Evolutionary conservation across 2,329 filamentous ascomycete species (phyloP).

Genomic region (Aspergillus fructus): DNA sequence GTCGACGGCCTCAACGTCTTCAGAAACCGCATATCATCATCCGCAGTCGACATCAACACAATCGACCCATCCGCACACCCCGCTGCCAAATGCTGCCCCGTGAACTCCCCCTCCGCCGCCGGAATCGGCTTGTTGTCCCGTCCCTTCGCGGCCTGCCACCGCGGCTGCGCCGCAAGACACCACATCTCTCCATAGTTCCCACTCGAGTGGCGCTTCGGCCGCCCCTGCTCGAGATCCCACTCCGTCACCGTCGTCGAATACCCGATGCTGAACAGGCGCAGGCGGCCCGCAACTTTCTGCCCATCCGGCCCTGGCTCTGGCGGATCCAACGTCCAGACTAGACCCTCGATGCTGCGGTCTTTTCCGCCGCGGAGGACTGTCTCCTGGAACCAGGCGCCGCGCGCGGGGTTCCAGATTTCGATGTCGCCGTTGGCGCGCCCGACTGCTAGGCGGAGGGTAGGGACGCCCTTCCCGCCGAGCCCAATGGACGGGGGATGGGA

Average conservation of each 20-base stretch:
- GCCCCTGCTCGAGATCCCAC: conserved; percentile 83
- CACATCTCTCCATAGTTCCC: conserved; percentile 96
- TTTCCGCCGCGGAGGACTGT: conserved; percentile 78
- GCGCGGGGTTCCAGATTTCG: conserved; percentile 92
- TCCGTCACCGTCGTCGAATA: conserved; percentile 91
- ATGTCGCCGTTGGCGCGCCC: conserved; percentile 94
- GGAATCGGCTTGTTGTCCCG: conserved; percentile 37
- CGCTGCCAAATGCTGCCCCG: conserved; percentile 68
- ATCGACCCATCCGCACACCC: conserved; percentile 91
- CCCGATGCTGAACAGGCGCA: conserved; percentile 93
- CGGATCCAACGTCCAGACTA: conserved; percentile 88
- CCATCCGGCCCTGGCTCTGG: conserved; percentile 61
- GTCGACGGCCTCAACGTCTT: conserved; percentile 73
- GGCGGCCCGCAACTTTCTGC: conserved; percentile 63
- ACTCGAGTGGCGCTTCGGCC: conserved; percentile 76
- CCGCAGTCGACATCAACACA: conserved; percentile 80
- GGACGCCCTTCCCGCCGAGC: conserved; percentile 49
- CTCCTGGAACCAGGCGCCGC: conserved; percentile 86
- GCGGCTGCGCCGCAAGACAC: conserved; percentile 88
- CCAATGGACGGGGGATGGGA: conserved; percentile 66
- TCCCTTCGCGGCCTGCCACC: conserved; percentile 42
- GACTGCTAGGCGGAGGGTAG: conserved; percentile 74
- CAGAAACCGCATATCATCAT: conserved; percentile 78
- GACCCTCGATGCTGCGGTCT: conserved; percentile 82
- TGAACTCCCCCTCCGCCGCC: conserved; percentile 39